Evolutionary conservation across 306 rosid genomes (phyloP).

Genomic region (Sindora glabra): DNA sequence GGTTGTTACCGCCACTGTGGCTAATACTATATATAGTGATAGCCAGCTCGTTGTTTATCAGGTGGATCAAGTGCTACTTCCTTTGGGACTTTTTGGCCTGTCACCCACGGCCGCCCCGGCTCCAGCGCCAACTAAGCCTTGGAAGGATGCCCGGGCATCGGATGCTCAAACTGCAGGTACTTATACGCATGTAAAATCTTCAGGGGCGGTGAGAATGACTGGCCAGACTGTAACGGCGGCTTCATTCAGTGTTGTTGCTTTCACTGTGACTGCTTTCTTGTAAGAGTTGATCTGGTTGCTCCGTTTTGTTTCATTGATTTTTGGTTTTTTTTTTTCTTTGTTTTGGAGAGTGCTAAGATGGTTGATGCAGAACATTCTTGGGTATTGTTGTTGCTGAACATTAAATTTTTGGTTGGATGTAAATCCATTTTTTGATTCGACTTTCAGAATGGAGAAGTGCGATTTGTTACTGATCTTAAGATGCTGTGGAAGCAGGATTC

Average conservation of each 20-base stretch:
- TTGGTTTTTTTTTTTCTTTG: not conserved
- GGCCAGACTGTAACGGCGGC: not conserved
- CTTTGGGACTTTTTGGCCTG: slow-evolving; percentile 48
- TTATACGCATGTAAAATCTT: not conserved
- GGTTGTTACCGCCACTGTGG: slow-evolving; percentile 52
- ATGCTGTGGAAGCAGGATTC: too few relatives aligned
- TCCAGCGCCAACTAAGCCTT: slow-evolving; percentile 46
- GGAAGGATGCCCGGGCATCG: slow-evolving; percentile 22
- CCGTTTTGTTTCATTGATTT: not conserved
- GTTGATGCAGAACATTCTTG: not conserved
- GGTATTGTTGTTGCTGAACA: too few relatives aligned
- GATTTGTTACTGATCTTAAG: too few relatives aligned
- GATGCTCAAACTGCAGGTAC: slow-evolving; percentile 32
- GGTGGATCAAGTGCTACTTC: slow-evolving; percentile 82
- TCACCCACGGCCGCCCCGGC: slow-evolving; percentile 31
- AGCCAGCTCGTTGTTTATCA: slow-evolving; percentile 68
- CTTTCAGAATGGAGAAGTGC: too few relatives aligned
- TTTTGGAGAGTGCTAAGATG: not conserved
- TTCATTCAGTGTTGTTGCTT: not conserved
- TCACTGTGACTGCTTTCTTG: not conserved
- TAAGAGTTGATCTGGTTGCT: not conserved
- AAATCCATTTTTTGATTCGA: too few relatives aligned
- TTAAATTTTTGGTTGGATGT: too few relatives aligned
- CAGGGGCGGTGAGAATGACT: slow-evolving; percentile 5
- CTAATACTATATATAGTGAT: slow-evolving; percentile 61